These are phyloP conservation scores for Amanita rimosa DNA, from an alignment of 768 basidiomycete genomes.

Conservation along the genomic window DNA sequence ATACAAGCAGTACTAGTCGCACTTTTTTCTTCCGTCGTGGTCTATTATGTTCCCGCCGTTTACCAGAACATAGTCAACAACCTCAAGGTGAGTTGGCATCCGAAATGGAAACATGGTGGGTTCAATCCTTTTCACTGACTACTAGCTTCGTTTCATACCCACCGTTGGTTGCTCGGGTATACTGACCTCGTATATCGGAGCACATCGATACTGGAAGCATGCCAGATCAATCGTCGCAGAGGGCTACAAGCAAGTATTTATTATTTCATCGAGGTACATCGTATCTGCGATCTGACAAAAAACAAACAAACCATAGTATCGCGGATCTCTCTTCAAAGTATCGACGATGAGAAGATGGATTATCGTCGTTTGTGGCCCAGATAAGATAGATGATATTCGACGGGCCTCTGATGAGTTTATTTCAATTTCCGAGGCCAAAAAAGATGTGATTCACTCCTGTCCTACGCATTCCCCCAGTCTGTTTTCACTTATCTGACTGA, in stretches of 20 bases:
- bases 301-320: conserved; percentile 10
- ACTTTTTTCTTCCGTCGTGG: not conserved
- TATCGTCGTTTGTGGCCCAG: conserved; percentile 26
- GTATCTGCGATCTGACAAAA: not conserved
- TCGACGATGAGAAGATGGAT: conserved; percentile 32
- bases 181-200: conserved; percentile 18
- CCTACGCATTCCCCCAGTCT: too few relatives aligned
- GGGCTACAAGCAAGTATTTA: conserved; percentile 20
- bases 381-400: conserved; percentile 32
- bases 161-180: not conserved
- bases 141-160: not conserved
- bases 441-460: conserved; percentile 7
- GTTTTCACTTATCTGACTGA: not conserved
- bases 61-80: not conserved
- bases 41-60: not conserved
- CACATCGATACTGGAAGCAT: conserved; percentile 14
- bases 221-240: conserved; percentile 17
- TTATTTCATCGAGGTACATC: not conserved
- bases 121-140: not conserved
- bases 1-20: not conserved
- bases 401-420: conserved; percentile 32
- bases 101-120: not conserved
- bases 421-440: conserved; percentile 27
- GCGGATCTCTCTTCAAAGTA: conserved; percentile 27
- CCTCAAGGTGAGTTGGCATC: not conserved